Conservation (phyloP, 116 monocot species). For the Dioscorea cayenensis region DNA sequence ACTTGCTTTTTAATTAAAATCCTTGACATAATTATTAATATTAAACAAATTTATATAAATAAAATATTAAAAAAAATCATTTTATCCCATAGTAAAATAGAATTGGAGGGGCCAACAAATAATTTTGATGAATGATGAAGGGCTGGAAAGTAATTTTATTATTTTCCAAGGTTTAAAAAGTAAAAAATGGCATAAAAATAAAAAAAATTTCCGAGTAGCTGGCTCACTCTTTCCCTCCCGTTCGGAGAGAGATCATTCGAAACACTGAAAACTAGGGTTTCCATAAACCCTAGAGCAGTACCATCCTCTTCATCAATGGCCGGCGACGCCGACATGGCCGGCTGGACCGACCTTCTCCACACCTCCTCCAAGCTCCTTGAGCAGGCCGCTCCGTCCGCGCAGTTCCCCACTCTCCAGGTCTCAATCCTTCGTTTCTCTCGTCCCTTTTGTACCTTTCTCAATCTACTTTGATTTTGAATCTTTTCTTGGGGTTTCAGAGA, state of each 20-base stretch:
- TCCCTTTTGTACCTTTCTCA: background rate
- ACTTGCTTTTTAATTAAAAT: too few relatives aligned
- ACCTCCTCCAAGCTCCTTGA: slow-evolving; percentile 89
- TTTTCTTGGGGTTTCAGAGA: slow-evolving; percentile 38
- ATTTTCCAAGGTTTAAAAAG: too few relatives aligned
- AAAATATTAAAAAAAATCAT: too few relatives aligned
- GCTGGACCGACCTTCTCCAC: slow-evolving; percentile 89
- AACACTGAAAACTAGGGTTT: background rate
- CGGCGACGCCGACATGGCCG: slow-evolving; percentile 60
- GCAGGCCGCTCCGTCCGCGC: slow-evolving; percentile 69
- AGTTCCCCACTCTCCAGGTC: slow-evolving; percentile 95
- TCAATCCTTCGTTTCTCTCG: background rate
- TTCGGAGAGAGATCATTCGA: background rate
- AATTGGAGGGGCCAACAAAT: too few relatives aligned
- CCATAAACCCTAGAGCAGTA: background rate
- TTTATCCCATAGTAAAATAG: too few relatives aligned
- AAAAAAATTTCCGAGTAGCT: too few relatives aligned
- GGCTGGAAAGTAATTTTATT: too few relatives aligned
- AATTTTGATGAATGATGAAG: too few relatives aligned
- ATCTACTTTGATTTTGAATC: background rate
- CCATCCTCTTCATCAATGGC: slow-evolving; percentile 15
- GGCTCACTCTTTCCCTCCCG: background rate
- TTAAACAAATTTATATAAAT: too few relatives aligned
- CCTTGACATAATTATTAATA: too few relatives aligned
- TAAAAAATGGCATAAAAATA: too few relatives aligned